Base-by-base conservation (phyloP, 2,329 filamentous ascomycete genomes). In the Paraphoma sp. region DNA sequence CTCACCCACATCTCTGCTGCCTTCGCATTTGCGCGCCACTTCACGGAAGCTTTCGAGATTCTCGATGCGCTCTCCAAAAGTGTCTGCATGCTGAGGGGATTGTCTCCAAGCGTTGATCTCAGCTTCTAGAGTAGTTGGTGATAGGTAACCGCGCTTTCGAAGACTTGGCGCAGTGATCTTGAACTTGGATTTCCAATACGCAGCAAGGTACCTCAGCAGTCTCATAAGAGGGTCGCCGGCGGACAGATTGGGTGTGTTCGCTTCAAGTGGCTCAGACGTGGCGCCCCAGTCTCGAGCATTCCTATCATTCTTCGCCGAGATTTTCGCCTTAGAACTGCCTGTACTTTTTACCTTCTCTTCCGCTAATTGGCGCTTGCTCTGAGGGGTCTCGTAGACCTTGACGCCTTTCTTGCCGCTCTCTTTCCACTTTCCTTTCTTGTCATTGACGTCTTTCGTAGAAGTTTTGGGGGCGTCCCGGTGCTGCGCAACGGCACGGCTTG, bases 121-220 rank as follows among this genome's bases (percentile, higher is more conserved):
- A n/a, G 88, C 85, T 64, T 92, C 89, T 2, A 97, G 79, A 23
- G 87, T 84, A 65, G 89, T 83, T n/a, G 92, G 84, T 0, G 90
- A 83, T 80, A 94, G 90, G 72, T 98, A 98, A 0, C 95, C 95
- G 71, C 86, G 84, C 78, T 98, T 99, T n/a, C 93, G 85, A 18
- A 98, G 71, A 0, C 91, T 92, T 0, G 93, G 92, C 0, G 89
- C 85, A 0, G 87, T 92, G 43, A 95, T 83, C 1, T 82, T 85
- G 75, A 96, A 99, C 33, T 88, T 84, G 67, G 93, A 90, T 72
- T 89, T 93, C 95, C 95, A 99, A 82, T 92, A 97, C 1, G 88
- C 85, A 9, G 89, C 83, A n/a, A 99, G 78, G 48, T 87, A 82
- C 67, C 89, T 90, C 69, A 98, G 82, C 4, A 98, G 80, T 18